Evolutionary conservation across 2,329 filamentous ascomycete genomes (phyloP).

Genomic region (Pestalotiopsis sp.): DNA sequence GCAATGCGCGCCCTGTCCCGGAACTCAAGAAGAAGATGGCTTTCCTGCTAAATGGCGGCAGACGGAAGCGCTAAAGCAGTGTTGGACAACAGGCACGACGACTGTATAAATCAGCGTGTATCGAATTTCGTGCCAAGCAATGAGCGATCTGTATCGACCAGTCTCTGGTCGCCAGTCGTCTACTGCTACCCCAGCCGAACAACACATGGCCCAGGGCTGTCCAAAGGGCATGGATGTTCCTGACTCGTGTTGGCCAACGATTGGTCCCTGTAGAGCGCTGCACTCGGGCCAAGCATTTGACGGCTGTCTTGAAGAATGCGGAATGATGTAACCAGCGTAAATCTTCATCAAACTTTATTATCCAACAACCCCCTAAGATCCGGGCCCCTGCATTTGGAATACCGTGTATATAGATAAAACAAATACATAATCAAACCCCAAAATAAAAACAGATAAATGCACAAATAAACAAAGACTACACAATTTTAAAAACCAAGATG

Average conservation of each 20-base stretch:
- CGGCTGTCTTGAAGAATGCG: conserved; percentile 5
- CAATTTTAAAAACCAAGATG: not conserved
- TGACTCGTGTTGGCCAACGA: not conserved
- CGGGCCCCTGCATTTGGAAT: not conserved
- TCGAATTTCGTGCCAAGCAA: no score
- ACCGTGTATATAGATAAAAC: not conserved
- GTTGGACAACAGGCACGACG: no score
- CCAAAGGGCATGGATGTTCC: not conserved
- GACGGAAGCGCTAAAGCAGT: no score
- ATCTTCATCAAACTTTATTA: conserved; percentile 8
- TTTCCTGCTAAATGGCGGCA: no score
- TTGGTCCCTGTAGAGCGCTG: not conserved
- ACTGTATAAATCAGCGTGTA: no score
- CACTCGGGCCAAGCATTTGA: not conserved
- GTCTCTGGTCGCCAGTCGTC: no score
- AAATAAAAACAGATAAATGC: not conserved
- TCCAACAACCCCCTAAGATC: not conserved
- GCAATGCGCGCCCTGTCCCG: no score
- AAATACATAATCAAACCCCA: no score
- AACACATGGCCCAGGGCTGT: not conserved
- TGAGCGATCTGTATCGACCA: no score
- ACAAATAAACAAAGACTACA: not conserved
- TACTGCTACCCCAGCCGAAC: no score
- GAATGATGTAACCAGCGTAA: conserved; percentile 8
- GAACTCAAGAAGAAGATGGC: no score